Evolutionary conservation across 257 asterid species (phyloP).

Genomic region (Ophiorrhiza pumila): DNA sequence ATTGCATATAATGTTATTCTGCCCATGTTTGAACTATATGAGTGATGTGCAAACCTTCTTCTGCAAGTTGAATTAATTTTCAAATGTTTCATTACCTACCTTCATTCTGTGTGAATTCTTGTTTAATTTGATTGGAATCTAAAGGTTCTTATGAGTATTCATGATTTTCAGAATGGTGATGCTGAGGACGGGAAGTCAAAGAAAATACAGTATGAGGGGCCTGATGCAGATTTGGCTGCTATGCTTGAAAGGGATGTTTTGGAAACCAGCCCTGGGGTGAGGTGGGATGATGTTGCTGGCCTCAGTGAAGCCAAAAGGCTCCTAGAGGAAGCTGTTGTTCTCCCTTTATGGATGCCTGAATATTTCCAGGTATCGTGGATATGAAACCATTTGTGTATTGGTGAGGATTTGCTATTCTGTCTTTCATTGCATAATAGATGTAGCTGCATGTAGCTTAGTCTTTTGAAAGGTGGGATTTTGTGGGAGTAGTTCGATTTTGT

Average conservation of each 20-base stretch:
- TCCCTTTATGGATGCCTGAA: conserved; percentile 99
- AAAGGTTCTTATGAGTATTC: background rate
- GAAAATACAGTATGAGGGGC: conserved; percentile 88
- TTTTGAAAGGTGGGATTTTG: background rate
- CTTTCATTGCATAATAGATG: background rate
- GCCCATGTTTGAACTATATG: background rate
- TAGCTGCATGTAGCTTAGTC: conserved; percentile 1
- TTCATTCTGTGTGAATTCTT: background rate
- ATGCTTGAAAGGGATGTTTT: conserved; percentile 98
- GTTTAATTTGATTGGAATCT: conserved; percentile 4
- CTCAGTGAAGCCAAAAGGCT: conserved; percentile 94
- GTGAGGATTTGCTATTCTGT: conserved; percentile 13
- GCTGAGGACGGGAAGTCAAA: conserved; percentile 85
- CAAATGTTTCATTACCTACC: background rate
- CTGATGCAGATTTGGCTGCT: conserved; percentile 97
- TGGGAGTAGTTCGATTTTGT: background rate
- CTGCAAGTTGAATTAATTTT: background rate
- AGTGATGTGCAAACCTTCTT: background rate
- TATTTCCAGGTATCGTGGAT: conserved; percentile 79
- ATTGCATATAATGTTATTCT: background rate
- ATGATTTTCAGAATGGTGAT: conserved; percentile 62
- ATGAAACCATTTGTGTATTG: conserved; percentile 10
- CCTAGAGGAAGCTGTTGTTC: conserved; percentile 98
- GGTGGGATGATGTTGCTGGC: conserved; percentile 99
- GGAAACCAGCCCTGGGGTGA: conserved; percentile 90